Percentiles rank a stretch among this genome's conserved stretches.
phyloP scores from a whole-genome alignment of 75 land plant genomes.

The Ceratopteris richardii region DNA sequence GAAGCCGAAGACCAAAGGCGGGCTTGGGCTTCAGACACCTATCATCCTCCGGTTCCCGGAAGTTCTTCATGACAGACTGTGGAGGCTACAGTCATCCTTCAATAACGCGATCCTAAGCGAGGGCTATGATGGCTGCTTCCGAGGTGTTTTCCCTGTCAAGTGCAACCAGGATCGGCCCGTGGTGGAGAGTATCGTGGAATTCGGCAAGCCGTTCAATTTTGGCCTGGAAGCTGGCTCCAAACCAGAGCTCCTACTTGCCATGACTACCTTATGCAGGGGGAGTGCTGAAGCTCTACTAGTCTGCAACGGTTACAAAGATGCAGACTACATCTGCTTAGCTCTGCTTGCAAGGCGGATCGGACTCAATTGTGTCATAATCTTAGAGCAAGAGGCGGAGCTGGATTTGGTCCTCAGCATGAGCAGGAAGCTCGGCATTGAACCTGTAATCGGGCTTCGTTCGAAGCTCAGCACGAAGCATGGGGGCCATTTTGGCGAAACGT shows the following conservation, averaged over 20 bases:
- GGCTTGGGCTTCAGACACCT: conserved; percentile 54
- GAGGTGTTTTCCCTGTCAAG: conserved; percentile 91
- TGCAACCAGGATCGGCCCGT: conserved; percentile 85
- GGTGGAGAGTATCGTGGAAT: conserved; percentile 71
- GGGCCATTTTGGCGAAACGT: conserved; percentile 90
- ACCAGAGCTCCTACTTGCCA: conserved; percentile 84
- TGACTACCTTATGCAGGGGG: conserved; percentile 53
- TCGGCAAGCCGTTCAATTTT: conserved; percentile 50
- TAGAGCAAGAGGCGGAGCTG: conserved; percentile 84
- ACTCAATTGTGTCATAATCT: conserved; percentile 65
- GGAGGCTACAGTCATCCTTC: conserved; percentile 65
- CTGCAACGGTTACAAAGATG: conserved; percentile 93
- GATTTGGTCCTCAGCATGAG: conserved; percentile 52
- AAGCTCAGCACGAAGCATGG: conserved; percentile 86
- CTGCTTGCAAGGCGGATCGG: conserved; percentile 47
- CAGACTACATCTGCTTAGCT: conserved; percentile 73
- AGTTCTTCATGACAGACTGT: conserved; percentile 57
- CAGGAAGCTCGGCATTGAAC: conserved; percentile 37
- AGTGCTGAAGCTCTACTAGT: conserved; percentile 51
- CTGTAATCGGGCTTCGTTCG: conserved; percentile 72
- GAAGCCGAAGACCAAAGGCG: conserved; percentile 35
- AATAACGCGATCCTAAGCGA: conserved; percentile 47
- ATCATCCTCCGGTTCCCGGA: conserved; percentile 76
- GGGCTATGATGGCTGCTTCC: conserved; percentile 52
- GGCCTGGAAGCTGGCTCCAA: conserved; percentile 97